Percentiles rank a stretch among this genome's conserved stretches.
phyloP scores from a whole-genome alignment of 805 yeast genomes.

The Diddensiella santjacobensis region DNA sequence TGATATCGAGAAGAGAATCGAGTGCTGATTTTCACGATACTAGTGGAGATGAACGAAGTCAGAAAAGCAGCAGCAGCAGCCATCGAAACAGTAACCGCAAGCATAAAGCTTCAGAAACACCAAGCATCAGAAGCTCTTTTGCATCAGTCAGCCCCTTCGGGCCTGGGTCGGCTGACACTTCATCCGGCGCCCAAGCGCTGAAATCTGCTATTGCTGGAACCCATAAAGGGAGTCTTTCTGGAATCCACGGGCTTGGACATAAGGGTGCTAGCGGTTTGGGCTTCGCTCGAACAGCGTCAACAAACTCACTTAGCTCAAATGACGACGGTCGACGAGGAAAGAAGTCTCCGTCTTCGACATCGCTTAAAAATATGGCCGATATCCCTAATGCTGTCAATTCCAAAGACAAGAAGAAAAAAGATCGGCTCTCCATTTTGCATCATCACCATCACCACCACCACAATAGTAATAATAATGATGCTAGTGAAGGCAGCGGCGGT shows the following conservation, averaged over 20 bases:
- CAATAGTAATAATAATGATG: neutral
- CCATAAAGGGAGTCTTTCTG: neutral
- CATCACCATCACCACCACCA: slow-evolving; percentile 1
- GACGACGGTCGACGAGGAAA: neutral
- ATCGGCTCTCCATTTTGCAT: slow-evolving; percentile 1
- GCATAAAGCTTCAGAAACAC: neutral
- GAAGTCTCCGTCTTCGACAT: neutral
- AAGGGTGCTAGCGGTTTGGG: neutral
- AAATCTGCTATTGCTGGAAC: neutral
- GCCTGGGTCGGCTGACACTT: too few species aligned
- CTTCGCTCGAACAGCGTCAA: neutral
- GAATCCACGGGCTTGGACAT: neutral
- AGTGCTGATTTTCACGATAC: slow-evolving; percentile 11
- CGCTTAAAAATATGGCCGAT: neutral
- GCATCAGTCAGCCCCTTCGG: neutral
- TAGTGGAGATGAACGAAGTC: neutral
- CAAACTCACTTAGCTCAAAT: neutral
- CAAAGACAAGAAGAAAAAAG: neutral
- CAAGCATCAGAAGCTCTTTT: neutral
- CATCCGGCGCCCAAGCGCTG: neutral
- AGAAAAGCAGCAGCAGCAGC: neutral
- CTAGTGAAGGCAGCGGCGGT: neutral
- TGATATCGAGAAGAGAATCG: slow-evolving; percentile 22
- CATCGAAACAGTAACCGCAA: neutral
- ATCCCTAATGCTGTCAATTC: neutral